These are phyloP conservation scores for Hypholoma sublateritium DNA, from an alignment of 768 basidiomycete genomes.

Conservation along the genomic window DNA sequence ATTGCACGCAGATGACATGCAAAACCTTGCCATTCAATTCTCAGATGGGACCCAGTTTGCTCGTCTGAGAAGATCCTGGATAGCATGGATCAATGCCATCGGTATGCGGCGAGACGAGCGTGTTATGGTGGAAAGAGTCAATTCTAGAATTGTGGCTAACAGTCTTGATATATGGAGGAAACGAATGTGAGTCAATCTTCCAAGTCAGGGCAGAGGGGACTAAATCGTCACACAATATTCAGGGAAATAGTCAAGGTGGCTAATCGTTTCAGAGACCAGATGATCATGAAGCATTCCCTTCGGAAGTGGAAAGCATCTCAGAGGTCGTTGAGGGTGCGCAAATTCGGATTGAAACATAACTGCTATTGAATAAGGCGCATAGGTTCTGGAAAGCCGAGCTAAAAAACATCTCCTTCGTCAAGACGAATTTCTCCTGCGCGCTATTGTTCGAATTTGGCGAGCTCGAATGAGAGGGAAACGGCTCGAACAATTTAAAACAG, in stretches of 20 bases:
- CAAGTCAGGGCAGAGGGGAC: background rate
- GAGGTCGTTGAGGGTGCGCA: conserved; percentile 45
- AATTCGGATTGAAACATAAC: background rate
- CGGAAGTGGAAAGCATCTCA: conserved; percentile 55
- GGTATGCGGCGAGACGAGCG: conserved; percentile 46
- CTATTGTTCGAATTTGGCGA: conserved; percentile 28
- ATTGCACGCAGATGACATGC: conserved; percentile 39
- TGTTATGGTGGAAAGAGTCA: conserved; percentile 41
- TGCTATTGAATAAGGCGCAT: background rate
- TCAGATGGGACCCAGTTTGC: conserved; percentile 36
- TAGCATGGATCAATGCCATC: conserved; percentile 52
- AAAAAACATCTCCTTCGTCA: conserved; percentile 34
- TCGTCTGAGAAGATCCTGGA: conserved; percentile 45
- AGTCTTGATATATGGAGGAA: conserved; percentile 58
- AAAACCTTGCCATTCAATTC: conserved; percentile 51
- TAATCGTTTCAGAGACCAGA: conserved; percentile 10
- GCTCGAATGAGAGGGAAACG: conserved; percentile 25
- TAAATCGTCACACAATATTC: background rate
- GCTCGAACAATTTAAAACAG: conserved; percentile 20
- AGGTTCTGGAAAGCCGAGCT: conserved; percentile 60
- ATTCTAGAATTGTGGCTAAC: conserved; percentile 46
- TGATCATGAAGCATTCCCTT: conserved; percentile 45
- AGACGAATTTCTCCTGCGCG: conserved; percentile 24
- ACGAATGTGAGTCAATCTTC: conserved; percentile 42
- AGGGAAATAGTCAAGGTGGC: conserved; percentile 10